These are phyloP conservation scores for Stagonosporopsis cucurbitacearum DNA, from an alignment of 2,329 filamentous ascomycete species.

Conservation along the genomic window DNA sequence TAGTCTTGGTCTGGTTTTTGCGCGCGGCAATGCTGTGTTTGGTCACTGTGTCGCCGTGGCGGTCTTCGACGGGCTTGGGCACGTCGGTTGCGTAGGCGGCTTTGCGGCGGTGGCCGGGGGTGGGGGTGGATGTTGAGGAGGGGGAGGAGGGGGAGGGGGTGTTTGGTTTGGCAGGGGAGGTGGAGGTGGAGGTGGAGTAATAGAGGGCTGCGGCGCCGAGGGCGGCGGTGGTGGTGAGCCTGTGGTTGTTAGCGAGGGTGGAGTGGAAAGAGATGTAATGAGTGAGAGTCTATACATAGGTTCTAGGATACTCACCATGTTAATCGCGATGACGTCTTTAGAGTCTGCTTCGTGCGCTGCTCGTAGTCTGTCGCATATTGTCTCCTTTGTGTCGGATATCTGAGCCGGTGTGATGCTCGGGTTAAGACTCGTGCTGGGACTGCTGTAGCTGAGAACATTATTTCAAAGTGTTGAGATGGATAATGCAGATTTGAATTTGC, in stretches of 20 bases:
- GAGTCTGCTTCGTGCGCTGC: slow-evolving; percentile 26
- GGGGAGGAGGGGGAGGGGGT: background rate
- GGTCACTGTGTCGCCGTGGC: slow-evolving; percentile 31
- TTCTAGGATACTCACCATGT: slow-evolving; percentile 22
- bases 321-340: slow-evolving; percentile 26
- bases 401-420: slow-evolving; percentile 12
- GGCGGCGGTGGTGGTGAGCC: slow-evolving; percentile 29
- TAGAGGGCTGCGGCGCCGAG: slow-evolving; percentile 24
- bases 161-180: background rate
- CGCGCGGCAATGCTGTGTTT: slow-evolving; percentile 36
- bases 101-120: slow-evolving; percentile 16
- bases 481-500: background rate
- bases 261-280: background rate
- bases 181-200: slow-evolving; percentile 14
- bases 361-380: slow-evolving; percentile 28
- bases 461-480: background rate
- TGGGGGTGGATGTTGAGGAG: background rate
- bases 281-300: background rate
- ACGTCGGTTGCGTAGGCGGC: slow-evolving; percentile 25
- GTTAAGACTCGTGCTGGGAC: slow-evolving; percentile 18
- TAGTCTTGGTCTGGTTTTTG: slow-evolving; percentile 33
- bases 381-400: slow-evolving; percentile 20
- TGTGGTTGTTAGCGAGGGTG: slow-evolving; percentile 3
- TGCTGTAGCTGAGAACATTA: slow-evolving; percentile 19
- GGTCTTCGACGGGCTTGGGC: slow-evolving; percentile 36